Conservation (phyloP, 768 basidiomycete species). For the Stropharia rugosoannulata region DNA sequence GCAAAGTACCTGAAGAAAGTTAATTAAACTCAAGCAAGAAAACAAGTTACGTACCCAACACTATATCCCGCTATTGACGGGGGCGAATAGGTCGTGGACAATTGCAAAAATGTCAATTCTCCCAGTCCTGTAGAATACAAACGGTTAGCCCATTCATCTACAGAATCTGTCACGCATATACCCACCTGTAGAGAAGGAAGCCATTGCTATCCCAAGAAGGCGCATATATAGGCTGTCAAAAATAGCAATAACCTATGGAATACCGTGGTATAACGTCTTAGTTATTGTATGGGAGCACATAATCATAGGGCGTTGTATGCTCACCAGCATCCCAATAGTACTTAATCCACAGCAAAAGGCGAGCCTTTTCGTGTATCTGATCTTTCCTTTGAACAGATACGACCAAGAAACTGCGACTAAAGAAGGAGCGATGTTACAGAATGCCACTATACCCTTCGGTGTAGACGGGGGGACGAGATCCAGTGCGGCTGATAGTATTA, state of each 20-base stretch:
- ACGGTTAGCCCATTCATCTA: not conserved
- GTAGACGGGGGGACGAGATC: slow-evolving; percentile 91
- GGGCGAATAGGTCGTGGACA: slow-evolving; percentile 80
- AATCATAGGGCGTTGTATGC: slow-evolving; percentile 23
- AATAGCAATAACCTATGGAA: slow-evolving; percentile 72
- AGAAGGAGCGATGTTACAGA: slow-evolving; percentile 93
- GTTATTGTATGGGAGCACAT: not conserved
- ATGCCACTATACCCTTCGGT: slow-evolving; percentile 92
- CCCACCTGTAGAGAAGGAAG: slow-evolving; percentile 84
- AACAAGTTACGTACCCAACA: slow-evolving; percentile 58
- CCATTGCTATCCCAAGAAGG: slow-evolving; percentile 54
- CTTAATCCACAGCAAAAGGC: slow-evolving; percentile 74
- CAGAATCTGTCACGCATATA: not conserved
- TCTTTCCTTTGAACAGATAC: slow-evolving; percentile 81
- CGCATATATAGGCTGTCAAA: slow-evolving; percentile 67
- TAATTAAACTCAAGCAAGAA: not conserved
- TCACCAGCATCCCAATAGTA: slow-evolving; percentile 84
- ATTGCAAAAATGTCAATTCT: slow-evolving; percentile 91
- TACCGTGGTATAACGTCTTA: not conserved
- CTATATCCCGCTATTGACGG: slow-evolving; percentile 71
- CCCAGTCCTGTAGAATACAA: slow-evolving; percentile 65
- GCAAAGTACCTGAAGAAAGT: slow-evolving; percentile 71
- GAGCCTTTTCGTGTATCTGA: slow-evolving; percentile 77
- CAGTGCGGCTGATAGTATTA: slow-evolving; percentile 93
- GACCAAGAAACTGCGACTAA: slow-evolving; percentile 87